A percentile compares a stretch with the other conserved stretches of the same genome.
Evolutionary conservation across 257 asterid species (phyloP).

Genomic region (Primulina tabacum): DNA sequence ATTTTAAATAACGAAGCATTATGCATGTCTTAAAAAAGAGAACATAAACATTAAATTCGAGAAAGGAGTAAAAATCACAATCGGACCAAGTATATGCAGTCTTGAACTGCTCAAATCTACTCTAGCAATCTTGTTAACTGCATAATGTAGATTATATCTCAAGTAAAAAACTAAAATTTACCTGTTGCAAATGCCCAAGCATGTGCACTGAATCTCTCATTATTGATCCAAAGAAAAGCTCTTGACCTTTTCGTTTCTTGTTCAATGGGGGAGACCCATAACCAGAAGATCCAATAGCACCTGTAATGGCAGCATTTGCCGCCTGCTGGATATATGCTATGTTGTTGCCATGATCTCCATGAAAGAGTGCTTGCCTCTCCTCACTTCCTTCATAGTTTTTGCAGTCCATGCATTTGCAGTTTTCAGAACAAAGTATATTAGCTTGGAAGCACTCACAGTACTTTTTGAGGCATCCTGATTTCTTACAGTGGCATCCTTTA

Average conservation of each 20-base stretch:
- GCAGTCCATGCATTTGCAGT: constrained; percentile 92
- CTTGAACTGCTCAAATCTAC: neutral
- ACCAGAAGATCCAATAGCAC: constrained; percentile 90
- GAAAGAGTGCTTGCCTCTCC: constrained; percentile 85
- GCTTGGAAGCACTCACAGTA: constrained; percentile 97
- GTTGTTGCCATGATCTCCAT: constrained; percentile 73
- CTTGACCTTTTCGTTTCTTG: constrained; percentile 78
- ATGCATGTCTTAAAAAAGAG: neutral
- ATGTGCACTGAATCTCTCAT: constrained; percentile 49
- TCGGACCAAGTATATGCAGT: neutral
- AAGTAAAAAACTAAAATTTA: constrained; percentile 30
- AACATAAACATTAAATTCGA: too few species aligned
- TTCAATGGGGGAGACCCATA: constrained; percentile 73
- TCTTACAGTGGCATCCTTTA: constrained; percentile 96
- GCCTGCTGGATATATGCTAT: constrained; percentile 75
- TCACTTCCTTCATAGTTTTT: constrained; percentile 91
- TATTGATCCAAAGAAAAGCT: constrained; percentile 57
- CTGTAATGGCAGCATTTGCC: constrained; percentile 95
- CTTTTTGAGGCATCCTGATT: constrained; percentile 94
- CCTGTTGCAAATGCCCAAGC: constrained; percentile 70
- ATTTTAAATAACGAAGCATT: neutral
- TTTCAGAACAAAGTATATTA: constrained; percentile 88
- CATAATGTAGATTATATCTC: constrained; percentile 16
- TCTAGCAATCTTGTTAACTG: neutral
- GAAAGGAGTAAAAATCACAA: neutral